Conservation (phyloP, 805 yeast genomes). For the Brettanomyces nanus region DNA sequence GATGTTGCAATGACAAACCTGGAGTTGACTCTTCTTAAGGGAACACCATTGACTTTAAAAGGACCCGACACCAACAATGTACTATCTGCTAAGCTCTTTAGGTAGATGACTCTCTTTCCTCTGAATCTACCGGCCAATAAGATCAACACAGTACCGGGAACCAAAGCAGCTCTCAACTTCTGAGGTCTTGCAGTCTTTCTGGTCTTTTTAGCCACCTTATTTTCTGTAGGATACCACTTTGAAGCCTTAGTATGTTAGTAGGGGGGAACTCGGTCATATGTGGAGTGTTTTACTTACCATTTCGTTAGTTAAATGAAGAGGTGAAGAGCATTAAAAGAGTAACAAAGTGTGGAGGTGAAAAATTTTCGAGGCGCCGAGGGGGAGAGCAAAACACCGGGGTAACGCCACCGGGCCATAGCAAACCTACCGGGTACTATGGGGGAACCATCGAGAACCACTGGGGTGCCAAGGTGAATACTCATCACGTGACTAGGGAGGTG, state of each 20-base stretch:
- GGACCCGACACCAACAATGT: constrained; percentile 97
- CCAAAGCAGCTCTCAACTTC: constrained; percentile 73
- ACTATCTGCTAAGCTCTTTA: constrained; percentile 96
- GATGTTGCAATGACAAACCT: constrained; percentile 99
- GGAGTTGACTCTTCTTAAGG: constrained; percentile 98
- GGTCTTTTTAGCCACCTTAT: constrained; percentile 76
- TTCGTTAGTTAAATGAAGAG: too few relatives aligned
- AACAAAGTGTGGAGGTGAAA: too few relatives aligned
- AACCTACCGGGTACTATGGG: too few relatives aligned
- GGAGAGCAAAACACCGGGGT: too few relatives aligned
- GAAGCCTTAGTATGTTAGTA: constrained; percentile 1
- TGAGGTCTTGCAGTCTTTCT: constrained; percentile 92
- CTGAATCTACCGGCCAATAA: constrained; percentile 99
- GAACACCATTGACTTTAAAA: constrained; percentile 99
- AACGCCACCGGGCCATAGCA: too few relatives aligned
- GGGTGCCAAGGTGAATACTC: too few relatives aligned
- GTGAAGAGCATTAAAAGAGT: too few relatives aligned
- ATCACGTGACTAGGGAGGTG: too few relatives aligned
- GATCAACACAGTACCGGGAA: constrained; percentile 49
- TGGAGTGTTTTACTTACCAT: too few relatives aligned
- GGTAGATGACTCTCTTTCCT: constrained; percentile 99
- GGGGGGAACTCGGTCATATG: too few relatives aligned
- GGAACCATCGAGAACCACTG: too few relatives aligned
- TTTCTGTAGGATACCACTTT: constrained; percentile 50
- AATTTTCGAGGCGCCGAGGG: too few relatives aligned